These are phyloP conservation scores for Aspergillus terreus DNA, from an alignment of 2,329 filamentous ascomycete genomes.

Conservation along the genomic window DNA sequence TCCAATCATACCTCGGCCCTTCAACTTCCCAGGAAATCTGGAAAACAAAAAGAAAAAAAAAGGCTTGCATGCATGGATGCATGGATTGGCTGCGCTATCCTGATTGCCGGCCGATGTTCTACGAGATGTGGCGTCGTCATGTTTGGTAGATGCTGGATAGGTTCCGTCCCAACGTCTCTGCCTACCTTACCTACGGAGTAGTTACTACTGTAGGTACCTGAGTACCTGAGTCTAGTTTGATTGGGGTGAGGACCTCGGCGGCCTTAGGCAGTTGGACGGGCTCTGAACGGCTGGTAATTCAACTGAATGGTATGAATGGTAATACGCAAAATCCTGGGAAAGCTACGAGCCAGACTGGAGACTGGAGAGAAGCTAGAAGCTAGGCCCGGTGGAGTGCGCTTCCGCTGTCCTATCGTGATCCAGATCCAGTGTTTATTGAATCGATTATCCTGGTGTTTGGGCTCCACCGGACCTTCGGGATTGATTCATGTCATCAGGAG, in stretches of 20 bases:
- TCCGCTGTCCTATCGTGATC: slow-evolving; percentile 1
- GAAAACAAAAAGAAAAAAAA: neutral
- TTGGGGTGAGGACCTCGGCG: too few relatives aligned
- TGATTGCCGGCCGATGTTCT: neutral
- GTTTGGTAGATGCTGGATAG: slow-evolving; percentile 5
- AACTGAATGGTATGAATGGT: too few relatives aligned
- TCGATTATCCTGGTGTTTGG: slow-evolving; percentile 7
- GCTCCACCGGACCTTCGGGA: slow-evolving; percentile 12
- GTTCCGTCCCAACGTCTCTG: neutral
- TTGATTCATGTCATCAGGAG: slow-evolving; percentile 12
- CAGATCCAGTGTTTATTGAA: slow-evolving; percentile 15
- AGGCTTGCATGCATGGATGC: neutral
- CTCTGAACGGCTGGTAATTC: too few relatives aligned
- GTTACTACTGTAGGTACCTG: too few relatives aligned
- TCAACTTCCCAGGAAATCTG: too few relatives aligned
- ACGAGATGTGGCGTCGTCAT: slow-evolving; percentile 2
- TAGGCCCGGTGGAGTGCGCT: slow-evolving; percentile 6
- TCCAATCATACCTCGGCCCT: neutral
- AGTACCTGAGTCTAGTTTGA: too few relatives aligned
- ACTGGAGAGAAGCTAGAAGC: slow-evolving; percentile 4
- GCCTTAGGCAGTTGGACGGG: too few relatives aligned
- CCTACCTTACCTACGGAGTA: too few relatives aligned
- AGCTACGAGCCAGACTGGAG: neutral
- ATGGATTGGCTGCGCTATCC: neutral
- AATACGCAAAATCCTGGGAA: too few relatives aligned